These are phyloP conservation scores for Trichoderma brevicompactum DNA, from an alignment of 2,329 filamentous ascomycete species.

Conservation along the genomic window DNA sequence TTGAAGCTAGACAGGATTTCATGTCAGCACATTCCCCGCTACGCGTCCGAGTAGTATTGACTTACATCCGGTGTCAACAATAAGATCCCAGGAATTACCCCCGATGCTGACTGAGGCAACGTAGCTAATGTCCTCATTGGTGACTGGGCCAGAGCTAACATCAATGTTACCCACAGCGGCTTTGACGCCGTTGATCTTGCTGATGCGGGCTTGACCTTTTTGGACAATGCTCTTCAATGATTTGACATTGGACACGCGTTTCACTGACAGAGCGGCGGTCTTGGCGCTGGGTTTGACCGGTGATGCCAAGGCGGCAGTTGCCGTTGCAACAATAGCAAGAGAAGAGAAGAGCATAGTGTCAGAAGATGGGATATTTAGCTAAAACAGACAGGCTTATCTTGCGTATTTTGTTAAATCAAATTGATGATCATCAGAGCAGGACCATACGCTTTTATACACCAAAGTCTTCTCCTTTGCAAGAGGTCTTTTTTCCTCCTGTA, in stretches of 20 bases:
- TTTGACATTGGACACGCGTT: constrained; percentile 1
- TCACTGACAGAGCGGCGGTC: not conserved
- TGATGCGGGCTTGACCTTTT: not conserved
- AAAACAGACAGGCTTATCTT: not conserved
- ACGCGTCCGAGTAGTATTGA: no score
- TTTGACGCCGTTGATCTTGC: constrained; percentile 7
- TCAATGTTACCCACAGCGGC: not conserved
- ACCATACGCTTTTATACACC: no score
- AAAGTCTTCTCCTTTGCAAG: no score
- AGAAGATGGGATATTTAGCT: not conserved
- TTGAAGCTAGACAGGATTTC: no score
- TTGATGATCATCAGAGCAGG: no score
- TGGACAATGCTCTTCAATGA: constrained; percentile 1
- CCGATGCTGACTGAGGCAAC: no score
- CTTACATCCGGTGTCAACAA: no score
- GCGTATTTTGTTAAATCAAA: no score
- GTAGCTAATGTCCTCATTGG: not conserved
- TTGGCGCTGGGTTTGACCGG: constrained; percentile 7
- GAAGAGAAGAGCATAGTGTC: constrained; percentile 6
- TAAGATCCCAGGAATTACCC: no score
- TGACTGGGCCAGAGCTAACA: not conserved
- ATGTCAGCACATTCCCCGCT: no score
- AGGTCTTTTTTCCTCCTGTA: not conserved
- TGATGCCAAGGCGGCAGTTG: constrained; percentile 4
- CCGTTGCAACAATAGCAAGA: not conserved